phyloP scores from a whole-genome alignment of 2,329 filamentous ascomycete species.

The Nigrospora sphaerica region DNA sequence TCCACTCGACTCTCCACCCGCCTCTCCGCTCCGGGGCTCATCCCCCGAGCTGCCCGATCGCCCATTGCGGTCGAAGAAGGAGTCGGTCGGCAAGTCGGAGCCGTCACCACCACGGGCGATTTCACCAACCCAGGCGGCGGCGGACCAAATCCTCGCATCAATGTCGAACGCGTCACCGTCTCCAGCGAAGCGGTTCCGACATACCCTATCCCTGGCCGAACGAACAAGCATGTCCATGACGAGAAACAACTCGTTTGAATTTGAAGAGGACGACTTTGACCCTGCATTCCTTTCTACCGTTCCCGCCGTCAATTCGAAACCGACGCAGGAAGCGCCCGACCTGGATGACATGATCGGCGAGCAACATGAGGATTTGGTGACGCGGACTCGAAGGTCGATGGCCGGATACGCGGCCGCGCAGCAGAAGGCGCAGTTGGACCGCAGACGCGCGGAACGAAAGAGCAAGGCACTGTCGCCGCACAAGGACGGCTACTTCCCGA shows the following conservation, averaged over 20 bases:
- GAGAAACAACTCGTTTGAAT: slow-evolving; percentile 27
- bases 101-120: slow-evolving; percentile 11
- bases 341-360: slow-evolving; percentile 18
- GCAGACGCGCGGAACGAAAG: slow-evolving; percentile 42
- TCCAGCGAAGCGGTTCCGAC: slow-evolving; percentile 46
- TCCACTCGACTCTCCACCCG: neutral
- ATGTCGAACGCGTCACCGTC: slow-evolving; percentile 51
- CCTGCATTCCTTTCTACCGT: slow-evolving; percentile 3
- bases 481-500: slow-evolving; percentile 39
- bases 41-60: neutral
- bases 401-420: slow-evolving; percentile 52
- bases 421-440: slow-evolving; percentile 53
- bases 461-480: slow-evolving; percentile 29
- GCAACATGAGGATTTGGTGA: slow-evolving; percentile 42
- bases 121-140: slow-evolving; percentile 42
- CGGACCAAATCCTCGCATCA: slow-evolving; percentile 49
- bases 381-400: slow-evolving; percentile 56
- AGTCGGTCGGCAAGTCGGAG: neutral
- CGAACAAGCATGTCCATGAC: slow-evolving; percentile 79
- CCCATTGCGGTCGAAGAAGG: slow-evolving; percentile 1
- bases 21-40: neutral
- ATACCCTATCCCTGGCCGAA: slow-evolving; percentile 61
- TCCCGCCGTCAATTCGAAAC: slow-evolving; percentile 9
- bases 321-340: slow-evolving; percentile 5
- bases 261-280: slow-evolving; percentile 22